phyloP scores from a whole-genome alignment of 2,329 filamentous ascomycete species.

The Acrodontium crateriforme region DNA sequence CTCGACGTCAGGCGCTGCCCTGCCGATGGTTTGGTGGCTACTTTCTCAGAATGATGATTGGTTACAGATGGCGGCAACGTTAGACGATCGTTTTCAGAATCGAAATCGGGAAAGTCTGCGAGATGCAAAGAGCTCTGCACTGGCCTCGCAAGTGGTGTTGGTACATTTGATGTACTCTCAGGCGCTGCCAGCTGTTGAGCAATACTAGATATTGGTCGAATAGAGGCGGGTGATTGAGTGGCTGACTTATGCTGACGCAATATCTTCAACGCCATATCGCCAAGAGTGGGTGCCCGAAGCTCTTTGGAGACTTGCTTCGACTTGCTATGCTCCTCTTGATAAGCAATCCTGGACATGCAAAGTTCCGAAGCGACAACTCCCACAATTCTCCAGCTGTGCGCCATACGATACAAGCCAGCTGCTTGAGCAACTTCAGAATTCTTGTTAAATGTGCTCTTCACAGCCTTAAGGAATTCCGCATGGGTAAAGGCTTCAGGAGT shows the following conservation, averaged over 20 bases:
- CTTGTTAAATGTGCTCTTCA: conserved; percentile 1
- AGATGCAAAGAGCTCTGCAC: too few relatives aligned
- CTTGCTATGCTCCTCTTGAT: conserved; percentile 3
- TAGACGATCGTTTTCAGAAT: conserved; percentile 1
- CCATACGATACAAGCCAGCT: conserved; percentile 28
- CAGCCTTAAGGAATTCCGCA: neutral
- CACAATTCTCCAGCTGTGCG: conserved; percentile 46
- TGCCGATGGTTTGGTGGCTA: conserved; percentile 3
- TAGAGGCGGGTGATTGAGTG: conserved; percentile 6
- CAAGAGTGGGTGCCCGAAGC: neutral
- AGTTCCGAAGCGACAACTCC: conserved; percentile 32
- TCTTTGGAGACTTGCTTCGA: neutral
- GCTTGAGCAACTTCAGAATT: conserved; percentile 42
- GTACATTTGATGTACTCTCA: conserved; percentile 38
- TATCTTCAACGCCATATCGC: conserved; percentile 1
- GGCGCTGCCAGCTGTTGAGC: conserved; percentile 11
- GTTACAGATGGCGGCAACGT: conserved; percentile 2
- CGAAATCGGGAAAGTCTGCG: too few relatives aligned
- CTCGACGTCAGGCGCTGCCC: conserved; percentile 9
- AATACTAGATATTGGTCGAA: conserved; percentile 11
- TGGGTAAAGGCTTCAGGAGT: conserved; percentile 4
- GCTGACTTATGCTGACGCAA: conserved; percentile 7
- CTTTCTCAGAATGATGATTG: too few relatives aligned
- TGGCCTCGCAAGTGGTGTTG: conserved; percentile 39
- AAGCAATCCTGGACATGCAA: neutral